These are phyloP conservation scores for Aphanomyces cochlioides DNA, from an alignment of 352 stramenopile genomes.

Conservation along the genomic window DNA sequence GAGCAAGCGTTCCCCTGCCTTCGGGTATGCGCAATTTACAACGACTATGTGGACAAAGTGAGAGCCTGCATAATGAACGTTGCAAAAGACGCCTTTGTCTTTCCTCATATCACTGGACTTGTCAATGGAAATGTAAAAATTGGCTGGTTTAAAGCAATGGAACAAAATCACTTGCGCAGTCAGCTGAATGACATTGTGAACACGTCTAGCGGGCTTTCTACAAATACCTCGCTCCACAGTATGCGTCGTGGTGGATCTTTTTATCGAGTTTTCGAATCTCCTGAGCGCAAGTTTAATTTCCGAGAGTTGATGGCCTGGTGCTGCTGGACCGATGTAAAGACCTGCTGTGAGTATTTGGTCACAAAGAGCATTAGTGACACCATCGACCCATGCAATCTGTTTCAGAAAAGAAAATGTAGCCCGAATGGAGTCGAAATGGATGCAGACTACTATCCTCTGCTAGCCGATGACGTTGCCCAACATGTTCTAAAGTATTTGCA, in stretches of 20 bases:
- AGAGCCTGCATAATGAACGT: background rate
- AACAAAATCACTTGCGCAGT: conserved; percentile 12
- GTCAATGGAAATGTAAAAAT: background rate
- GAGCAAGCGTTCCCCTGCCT: conserved; percentile 12
- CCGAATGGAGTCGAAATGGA: background rate
- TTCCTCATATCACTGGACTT: background rate
- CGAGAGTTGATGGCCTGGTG: background rate
- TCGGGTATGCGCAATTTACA: background rate
- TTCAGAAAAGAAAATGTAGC: background rate
- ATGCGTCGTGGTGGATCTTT: background rate
- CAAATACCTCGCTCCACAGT: background rate
- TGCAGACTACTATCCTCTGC: background rate
- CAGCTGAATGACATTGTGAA: background rate
- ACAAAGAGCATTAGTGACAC: background rate
- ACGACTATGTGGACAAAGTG: background rate
- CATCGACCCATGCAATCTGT: background rate
- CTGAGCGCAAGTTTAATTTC: background rate
- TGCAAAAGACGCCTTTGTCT: conserved; percentile 5
- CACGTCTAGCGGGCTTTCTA: background rate
- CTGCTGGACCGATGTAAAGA: background rate
- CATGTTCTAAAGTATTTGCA: background rate
- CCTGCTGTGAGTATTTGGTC: background rate
- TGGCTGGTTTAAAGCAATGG: conserved; percentile 9
- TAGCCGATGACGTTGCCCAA: background rate
- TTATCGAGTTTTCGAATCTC: background rate